Base-by-base conservation (phyloP, 2,329 filamentous ascomycete genomes). In the Cadophora gregata region DNA sequence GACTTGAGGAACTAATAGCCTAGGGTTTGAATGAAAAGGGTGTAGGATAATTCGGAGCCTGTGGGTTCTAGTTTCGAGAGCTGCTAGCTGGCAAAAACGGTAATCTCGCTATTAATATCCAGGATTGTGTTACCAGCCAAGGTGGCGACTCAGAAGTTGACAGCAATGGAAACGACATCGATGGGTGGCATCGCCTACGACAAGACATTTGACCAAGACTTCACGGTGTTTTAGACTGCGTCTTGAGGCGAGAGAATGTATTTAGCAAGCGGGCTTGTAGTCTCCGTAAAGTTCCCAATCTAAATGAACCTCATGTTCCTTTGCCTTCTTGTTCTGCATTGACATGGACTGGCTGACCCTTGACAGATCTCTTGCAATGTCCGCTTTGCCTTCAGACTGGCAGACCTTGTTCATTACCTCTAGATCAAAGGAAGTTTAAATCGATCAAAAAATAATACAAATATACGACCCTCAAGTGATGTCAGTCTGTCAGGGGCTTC, bases 31-130 rank as follows among this genome's bases (percentile, higher is more conserved):
- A 24, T 64, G 36, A 51, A 68, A 58, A 14, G 36, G 21, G 24
- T 66, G 56, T 6, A 62, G 29, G 19, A 66, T 55, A 19, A 59
- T 47, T 14, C 60, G 53, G 9, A 68, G 48, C 36, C 65, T 68
- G 47, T 63, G 59, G 47, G 63, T 10, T 16, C 19, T 63, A 27
- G 63, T 63, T 38, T 25, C 50, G 55, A 65, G 63, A 16, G 55
- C 31, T 61, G 60, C 36, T 7, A 55, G 47, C 12, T 51, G 19
- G 24, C 38, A 60, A 16, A n/a, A n/a, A n/a, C n/a, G n/a, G n/a
- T n/a, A n/a, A n/a, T n/a, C n/a, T n/a, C n/a, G n/a, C n/a, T n/a
- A n/a, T n/a, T n/a, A n/a, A n/a, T n/a, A n/a, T n/a, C n/a, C n/a
- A 47, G 19, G 4, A 21, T 6, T n/a, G 21, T 47, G 10, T 6